These are phyloP conservation scores for Penicillium cosmopolitanum DNA, from an alignment of 495 filamentous ascomycete genomes.

Conservation along the genomic window DNA sequence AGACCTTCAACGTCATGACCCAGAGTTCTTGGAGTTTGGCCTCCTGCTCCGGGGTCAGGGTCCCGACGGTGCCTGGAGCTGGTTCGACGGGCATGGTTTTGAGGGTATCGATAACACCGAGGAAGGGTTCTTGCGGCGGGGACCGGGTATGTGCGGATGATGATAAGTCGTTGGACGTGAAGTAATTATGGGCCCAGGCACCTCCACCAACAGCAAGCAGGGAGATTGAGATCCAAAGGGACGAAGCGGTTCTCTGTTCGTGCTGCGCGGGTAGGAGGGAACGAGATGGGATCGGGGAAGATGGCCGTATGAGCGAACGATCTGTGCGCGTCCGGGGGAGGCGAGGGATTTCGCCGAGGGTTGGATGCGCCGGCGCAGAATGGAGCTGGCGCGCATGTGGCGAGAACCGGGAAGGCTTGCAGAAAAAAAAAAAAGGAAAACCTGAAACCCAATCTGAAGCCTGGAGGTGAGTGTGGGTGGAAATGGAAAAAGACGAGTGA, in stretches of 20 bases:
- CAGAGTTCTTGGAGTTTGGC: constrained; percentile 88
- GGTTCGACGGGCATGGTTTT: constrained; percentile 44
- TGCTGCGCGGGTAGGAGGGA: constrained; percentile 34
- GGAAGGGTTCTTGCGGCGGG: constrained; percentile 34
- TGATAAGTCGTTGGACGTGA: constrained; percentile 16
- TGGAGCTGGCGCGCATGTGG: constrained; percentile 44
- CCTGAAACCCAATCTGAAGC: not conserved
- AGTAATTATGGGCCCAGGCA: constrained; percentile 43
- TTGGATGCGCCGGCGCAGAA: constrained; percentile 37
- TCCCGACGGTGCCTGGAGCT: constrained; percentile 80
- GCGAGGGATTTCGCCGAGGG: constrained; percentile 38
- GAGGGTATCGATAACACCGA: constrained; percentile 47
- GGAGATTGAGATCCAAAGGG: constrained; percentile 46
- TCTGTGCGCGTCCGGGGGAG: constrained; percentile 31
- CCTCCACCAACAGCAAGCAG: constrained; percentile 38
- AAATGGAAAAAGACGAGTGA: constrained; percentile 8
- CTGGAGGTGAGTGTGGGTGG: not conserved
- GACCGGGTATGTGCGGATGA: constrained; percentile 8
- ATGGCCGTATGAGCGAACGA: constrained; percentile 20
- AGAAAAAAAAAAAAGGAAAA: not conserved
- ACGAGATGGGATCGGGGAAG: constrained; percentile 26
- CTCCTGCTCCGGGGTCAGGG: constrained; percentile 85
- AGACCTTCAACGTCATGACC: constrained; percentile 75
- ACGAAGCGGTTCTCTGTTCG: constrained; percentile 42
- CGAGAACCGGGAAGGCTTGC: constrained; percentile 8